Evolutionary conservation across 257 asterid species (phyloP), one percentile per base, ranked within the genome.

Genomic region (Catharanthus roseus): DNA sequence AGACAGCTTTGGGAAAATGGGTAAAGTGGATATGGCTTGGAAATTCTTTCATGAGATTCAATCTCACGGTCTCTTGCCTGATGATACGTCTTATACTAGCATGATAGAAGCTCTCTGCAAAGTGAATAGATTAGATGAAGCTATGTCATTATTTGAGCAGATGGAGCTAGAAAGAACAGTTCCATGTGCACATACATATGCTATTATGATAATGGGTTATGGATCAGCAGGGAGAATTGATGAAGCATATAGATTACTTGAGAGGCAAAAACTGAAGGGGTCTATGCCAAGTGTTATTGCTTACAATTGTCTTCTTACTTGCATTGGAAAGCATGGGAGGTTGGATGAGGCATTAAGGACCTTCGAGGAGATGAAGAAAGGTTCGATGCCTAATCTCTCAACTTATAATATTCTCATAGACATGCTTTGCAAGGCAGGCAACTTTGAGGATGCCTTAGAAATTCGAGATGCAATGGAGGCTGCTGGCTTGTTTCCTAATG

Each of bases 141-240:
- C 97, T 51, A 75, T 84, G 51, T 89, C 86, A 76, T 74, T 92
- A 76, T 92, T 92, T 72, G 97, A 89, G 81, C 85, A 85, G 75
- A 87, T 91, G 92, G 97, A 89, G 68, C 50, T 41, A 75, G 80
- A 83, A 58, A 76, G 88, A 70, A 77, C 83, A 0, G 86, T 89
- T 50, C 96, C 97, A 0, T 92, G 95, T 83, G 93, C 90, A 15
- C 88, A 89, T 77, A 93, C 96, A 58, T 92, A 89, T 75, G 85
- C 86, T 77, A 88, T 96, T 57, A 89, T 92, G 97, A 89, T 92
- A 69, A 89, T 89, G 96, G 97, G 96, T 28, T 89, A 88, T 10
- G 96, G 97, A 28, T 85, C 87, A 23, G 86, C 84, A 65, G 96
- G 96, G 39, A 85, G 80, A 75, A 88, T 92, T 34, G 85, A 88